Percentiles rank a stretch among this genome's conserved stretches.
phyloP scores from a whole-genome alignment of 306 rosid genomes.

The Vicia faba region DNA sequence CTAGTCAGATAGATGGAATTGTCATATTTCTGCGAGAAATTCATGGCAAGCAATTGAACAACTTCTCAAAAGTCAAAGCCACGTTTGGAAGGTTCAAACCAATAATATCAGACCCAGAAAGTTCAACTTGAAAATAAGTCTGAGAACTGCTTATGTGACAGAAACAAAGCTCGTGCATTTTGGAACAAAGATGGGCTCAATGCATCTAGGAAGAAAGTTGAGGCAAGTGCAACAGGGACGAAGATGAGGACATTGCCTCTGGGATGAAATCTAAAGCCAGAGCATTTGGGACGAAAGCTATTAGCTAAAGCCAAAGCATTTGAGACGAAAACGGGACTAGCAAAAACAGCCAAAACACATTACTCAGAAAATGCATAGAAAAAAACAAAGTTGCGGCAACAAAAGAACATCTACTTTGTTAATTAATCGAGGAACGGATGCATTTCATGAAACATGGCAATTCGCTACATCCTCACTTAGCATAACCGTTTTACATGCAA shows the following conservation, averaged over 20 bases:
- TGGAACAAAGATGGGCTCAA: neutral
- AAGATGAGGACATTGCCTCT: neutral
- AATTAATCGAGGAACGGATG: neutral
- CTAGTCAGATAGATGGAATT: neutral
- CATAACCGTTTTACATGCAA: neutral
- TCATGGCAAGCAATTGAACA: neutral
- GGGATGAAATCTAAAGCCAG: neutral
- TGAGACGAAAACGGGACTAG: neutral
- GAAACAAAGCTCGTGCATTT: neutral
- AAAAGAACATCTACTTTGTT: neutral
- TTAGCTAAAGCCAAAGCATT: neutral
- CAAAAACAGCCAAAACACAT: neutral
- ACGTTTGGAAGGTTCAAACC: neutral
- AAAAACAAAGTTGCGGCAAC: neutral
- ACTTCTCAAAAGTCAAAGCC: neutral
- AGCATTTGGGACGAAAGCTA: neutral
- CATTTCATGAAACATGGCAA: neutral
- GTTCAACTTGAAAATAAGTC: neutral
- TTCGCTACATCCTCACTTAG: conserved; percentile 9
- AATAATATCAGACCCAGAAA: neutral
- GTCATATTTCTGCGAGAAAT: neutral
- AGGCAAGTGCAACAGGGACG: neutral
- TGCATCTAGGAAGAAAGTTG: neutral
- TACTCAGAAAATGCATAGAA: neutral
- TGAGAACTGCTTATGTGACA: neutral